Conservation (phyloP, 2,329 filamentous ascomycete species). For the Elsinoe perseae region DNA sequence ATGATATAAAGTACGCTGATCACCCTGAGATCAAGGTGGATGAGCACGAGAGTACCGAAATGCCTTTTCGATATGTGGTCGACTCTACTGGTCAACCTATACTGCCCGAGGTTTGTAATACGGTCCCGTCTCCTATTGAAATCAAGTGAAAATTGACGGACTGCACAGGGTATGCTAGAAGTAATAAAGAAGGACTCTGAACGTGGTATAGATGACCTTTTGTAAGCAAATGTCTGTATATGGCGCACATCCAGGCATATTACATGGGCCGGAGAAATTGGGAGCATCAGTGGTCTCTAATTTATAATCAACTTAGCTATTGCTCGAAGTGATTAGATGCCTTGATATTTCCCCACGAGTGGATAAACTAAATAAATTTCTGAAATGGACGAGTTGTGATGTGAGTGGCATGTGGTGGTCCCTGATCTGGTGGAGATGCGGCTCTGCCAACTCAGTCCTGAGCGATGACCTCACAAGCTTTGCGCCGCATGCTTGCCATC, state of each 20-base stretch:
- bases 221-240: slow-evolving; percentile 47
- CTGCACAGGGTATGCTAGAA: slow-evolving; percentile 79
- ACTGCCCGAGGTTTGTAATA: slow-evolving; percentile 69
- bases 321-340: no score
- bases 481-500: neutral
- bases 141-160: neutral
- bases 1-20: slow-evolving; percentile 74
- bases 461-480: slow-evolving; percentile 7
- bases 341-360: no score
- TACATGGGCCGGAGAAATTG: no score
- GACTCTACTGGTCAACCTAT: slow-evolving; percentile 63
- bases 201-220: slow-evolving; percentile 79
- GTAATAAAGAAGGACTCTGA: slow-evolving; percentile 90
- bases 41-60: slow-evolving; percentile 87
- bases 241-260: no score
- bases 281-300: no score
- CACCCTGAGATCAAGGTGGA: slow-evolving; percentile 84
- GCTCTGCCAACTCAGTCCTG: neutral
- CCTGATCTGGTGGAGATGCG: neutral
- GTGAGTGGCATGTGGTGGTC: neutral
- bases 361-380: no score
- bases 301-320: no score
- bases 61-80: slow-evolving; percentile 95
- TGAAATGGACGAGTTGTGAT: neutral
- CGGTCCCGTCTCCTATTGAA: neutral